phyloP scores from a whole-genome alignment of 768 basidiomycete species.

The Leccinellum luteum region DNA sequence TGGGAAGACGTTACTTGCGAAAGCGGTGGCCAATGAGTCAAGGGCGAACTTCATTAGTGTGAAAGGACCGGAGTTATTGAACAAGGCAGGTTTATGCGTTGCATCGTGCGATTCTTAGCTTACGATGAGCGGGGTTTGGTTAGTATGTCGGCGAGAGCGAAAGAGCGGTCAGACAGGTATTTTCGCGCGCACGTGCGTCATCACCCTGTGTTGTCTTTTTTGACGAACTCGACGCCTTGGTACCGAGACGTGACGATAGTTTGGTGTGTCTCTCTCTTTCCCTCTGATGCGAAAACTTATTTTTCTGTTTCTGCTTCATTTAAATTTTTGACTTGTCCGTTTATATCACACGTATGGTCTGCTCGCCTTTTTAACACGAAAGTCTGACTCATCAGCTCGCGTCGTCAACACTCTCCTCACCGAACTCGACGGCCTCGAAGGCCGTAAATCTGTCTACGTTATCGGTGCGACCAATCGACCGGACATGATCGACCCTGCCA shows the following conservation, averaged over 20 bases:
- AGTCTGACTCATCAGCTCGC: slow-evolving; percentile 89
- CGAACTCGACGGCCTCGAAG: slow-evolving; percentile 89
- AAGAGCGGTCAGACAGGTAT: slow-evolving; percentile 90
- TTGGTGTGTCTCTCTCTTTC: slow-evolving; percentile 50
- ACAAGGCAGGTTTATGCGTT: slow-evolving; percentile 64
- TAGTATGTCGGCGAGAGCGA: slow-evolving; percentile 99
- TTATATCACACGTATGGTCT: not conserved
- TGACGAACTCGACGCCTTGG: slow-evolving; percentile 90
- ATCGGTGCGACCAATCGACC: slow-evolving; percentile 94
- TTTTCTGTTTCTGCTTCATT: too few relatives aligned
- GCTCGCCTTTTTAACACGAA: not conserved
- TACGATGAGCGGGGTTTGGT: not conserved
- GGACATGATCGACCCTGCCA: slow-evolving; percentile 97
- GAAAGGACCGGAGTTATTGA: slow-evolving; percentile 94
- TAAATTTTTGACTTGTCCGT: not conserved
- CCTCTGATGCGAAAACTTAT: not conserved
- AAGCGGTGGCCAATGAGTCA: slow-evolving; percentile 96
- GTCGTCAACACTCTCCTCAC: slow-evolving; percentile 91
- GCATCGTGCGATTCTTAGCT: not conserved
- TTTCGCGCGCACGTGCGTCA: slow-evolving; percentile 89
- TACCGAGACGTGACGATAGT: slow-evolving; percentile 85
- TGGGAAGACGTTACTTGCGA: slow-evolving; percentile 96
- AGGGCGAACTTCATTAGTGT: slow-evolving; percentile 97
- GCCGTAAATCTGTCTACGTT: slow-evolving; percentile 85
- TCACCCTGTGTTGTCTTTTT: slow-evolving; percentile 96